Base-by-base conservation (phyloP, 495 filamentous ascomycete genomes). In the Penicillium maclennaniae region DNA sequence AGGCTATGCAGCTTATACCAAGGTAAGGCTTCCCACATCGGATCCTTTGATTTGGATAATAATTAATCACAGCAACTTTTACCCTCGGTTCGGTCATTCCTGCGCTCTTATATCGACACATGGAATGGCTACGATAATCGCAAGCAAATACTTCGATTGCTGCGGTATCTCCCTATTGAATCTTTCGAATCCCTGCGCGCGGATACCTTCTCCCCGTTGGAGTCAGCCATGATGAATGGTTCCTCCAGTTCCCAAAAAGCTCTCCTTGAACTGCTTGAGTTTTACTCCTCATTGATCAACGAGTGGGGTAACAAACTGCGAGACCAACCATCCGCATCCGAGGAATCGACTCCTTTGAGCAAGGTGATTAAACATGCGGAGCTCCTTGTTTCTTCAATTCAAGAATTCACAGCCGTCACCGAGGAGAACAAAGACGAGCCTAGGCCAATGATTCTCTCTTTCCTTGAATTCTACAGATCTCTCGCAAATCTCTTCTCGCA, bases 391-490 rank as follows among this genome's bases (percentile, higher is more conserved):
- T 74, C 86, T 0, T 84, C 87, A 8, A 71, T 86, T 6, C 62
- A 86, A 68, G 85, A 75, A 73, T 70, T 61, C 63, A 70, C 55
- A 55, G 68, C 46, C 54, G 61, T 26, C 45, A 60, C 49, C 19
- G 60, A 60, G 10, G 50, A 55, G 3, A 42, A 43, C 15, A 41
- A 51, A 7, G 44, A 54, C 7, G 37, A 12, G 0, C 42, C 51
- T 27, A 70, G 63, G 31, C 69, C 71, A 14, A 57, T 47, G 4
- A 61, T 52, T 28, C 36, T 65, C 2, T 69, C 70, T 19, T 78
- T 92, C 31, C 73, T 92, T 14, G 76, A 80, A 40, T 89, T 91
- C 65, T 90, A 91, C 71, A 83, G 86, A 55, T 65, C 72, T 34
- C 68, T 79, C 2, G 75, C 80, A 7, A 63, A 69, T 25, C 61